Evolutionary conservation across 1,139 yeast genomes (phyloP).

Genomic region (Pichia sp.): DNA sequence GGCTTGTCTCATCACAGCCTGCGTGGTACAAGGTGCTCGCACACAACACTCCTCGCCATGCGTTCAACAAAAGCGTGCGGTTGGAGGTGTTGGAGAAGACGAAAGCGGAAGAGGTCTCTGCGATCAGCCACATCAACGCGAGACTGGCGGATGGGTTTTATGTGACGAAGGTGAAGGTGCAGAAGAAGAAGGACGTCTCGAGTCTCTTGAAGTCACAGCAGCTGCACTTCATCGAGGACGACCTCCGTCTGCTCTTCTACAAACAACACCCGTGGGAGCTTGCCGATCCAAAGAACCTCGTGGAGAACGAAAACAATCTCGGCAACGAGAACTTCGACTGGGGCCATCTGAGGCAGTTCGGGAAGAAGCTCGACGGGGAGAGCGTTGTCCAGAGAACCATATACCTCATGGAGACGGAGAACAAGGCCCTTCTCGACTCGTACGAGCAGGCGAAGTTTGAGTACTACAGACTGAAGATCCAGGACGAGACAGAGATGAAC

Average conservation of each 20-base stretch:
- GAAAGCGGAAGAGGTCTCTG: constrained; percentile 21
- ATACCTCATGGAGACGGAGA: constrained; percentile 51
- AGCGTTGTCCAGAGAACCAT: constrained; percentile 89
- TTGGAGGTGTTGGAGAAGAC: constrained; percentile 21
- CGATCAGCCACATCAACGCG: constrained; percentile 10
- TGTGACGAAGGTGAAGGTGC: constrained; percentile 47
- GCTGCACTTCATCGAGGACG: constrained; percentile 74
- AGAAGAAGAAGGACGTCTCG: neutral
- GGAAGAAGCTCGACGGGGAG: constrained; percentile 84
- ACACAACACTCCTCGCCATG: constrained; percentile 69
- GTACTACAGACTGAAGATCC: constrained; percentile 80
- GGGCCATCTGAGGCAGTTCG: constrained; percentile 68
- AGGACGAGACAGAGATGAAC: constrained; percentile 70
- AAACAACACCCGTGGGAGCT: constrained; percentile 98
- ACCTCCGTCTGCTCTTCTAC: constrained; percentile 73
- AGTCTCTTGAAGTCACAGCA: constrained; percentile 53
- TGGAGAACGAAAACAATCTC: constrained; percentile 63
- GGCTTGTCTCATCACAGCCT: constrained; percentile 65
- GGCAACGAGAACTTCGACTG: constrained; percentile 60
- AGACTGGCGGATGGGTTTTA: constrained; percentile 32
- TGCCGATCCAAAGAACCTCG: constrained; percentile 82
- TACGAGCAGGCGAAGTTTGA: constrained; percentile 86
- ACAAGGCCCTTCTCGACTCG: constrained; percentile 47
- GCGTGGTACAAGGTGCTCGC: constrained; percentile 86
- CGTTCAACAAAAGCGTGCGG: constrained; percentile 37